These are phyloP conservation scores for Apostasia shenzhenica DNA, from an alignment of 106 monocot species.

Conservation along the genomic window DNA sequence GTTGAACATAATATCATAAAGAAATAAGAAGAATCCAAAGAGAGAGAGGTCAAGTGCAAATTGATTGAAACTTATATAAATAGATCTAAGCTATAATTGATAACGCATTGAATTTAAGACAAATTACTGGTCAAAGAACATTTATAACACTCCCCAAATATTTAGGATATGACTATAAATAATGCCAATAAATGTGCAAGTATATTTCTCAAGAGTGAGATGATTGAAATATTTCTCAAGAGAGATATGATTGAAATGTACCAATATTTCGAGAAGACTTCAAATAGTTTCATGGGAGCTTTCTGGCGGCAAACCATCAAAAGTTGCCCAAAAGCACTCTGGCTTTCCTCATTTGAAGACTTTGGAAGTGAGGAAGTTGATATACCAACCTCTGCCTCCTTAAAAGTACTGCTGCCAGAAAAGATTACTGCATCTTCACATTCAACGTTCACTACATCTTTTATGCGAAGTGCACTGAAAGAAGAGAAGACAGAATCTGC, in stretches of 20 bases:
- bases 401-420: slow-evolving; percentile 2
- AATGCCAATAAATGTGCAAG: no score
- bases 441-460: slow-evolving; percentile 19
- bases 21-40: no score
- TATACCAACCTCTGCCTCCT: slow-evolving; percentile 15
- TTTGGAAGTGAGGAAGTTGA: neutral
- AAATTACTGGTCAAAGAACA: no score
- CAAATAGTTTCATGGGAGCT: slow-evolving; percentile 47
- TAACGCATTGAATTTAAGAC: no score
- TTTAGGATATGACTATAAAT: no score
- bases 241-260: slow-evolving; percentile 10
- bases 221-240: no score
- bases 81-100: no score
- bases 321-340: slow-evolving; percentile 60
- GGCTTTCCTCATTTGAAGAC: slow-evolving; percentile 27
- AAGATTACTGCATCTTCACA: slow-evolving; percentile 7
- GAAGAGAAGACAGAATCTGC: slow-evolving; percentile 22
- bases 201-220: no score
- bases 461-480: slow-evolving; percentile 47
- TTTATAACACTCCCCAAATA: no score
- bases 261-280: slow-evolving; percentile 71
- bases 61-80: no score
- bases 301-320: slow-evolving; percentile 74
- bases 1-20: no score
- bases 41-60: no score